phyloP scores from a whole-genome alignment of 495 filamentous ascomycete genomes.

The Aspergillus wentii region DNA sequence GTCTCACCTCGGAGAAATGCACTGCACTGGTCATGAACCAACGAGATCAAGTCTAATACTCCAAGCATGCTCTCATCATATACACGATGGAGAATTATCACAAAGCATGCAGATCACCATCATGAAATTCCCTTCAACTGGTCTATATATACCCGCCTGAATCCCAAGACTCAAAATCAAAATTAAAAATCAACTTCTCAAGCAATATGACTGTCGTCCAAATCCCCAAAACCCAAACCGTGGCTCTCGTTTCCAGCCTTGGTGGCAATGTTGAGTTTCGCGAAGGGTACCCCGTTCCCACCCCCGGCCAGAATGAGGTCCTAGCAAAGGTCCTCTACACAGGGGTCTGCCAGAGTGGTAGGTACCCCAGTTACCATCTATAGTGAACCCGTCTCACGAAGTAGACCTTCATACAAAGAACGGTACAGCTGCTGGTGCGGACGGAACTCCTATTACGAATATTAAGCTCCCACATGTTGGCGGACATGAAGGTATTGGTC shows the following conservation, averaged over 20 bases:
- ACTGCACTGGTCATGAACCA: background rate
- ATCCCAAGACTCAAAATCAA: background rate
- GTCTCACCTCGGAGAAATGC: background rate
- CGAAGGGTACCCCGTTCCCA: conserved; percentile 42
- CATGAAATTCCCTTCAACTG: background rate
- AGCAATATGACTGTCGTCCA: background rate
- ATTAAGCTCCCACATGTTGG: conserved; percentile 47
- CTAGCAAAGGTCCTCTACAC: conserved; percentile 45
- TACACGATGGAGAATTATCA: background rate
- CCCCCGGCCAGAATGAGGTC: conserved; percentile 39
- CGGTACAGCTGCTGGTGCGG: conserved; percentile 36
- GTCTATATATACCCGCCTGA: background rate
- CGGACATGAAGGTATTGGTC: conserved; percentile 46
- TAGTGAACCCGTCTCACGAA: background rate
- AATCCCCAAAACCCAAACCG: conserved; percentile 40
- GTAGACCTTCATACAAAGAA: conserved; percentile 44
- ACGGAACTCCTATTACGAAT: conserved; percentile 41
- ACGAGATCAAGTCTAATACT: background rate
- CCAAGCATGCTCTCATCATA: too few species aligned
- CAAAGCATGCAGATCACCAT: background rate
- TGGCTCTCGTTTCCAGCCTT: conserved; percentile 38
- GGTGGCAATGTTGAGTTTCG: conserved; percentile 42
- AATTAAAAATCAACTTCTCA: background rate
- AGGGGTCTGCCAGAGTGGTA: conserved; percentile 47
- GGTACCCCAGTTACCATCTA: conserved; percentile 2